Percentiles rank a stretch among this genome's conserved stretches.
These are phyloP conservation scores for Strobilomyces dryophilus DNA, from an alignment of 768 basidiomycete genomes.

Conservation along the genomic window DNA sequence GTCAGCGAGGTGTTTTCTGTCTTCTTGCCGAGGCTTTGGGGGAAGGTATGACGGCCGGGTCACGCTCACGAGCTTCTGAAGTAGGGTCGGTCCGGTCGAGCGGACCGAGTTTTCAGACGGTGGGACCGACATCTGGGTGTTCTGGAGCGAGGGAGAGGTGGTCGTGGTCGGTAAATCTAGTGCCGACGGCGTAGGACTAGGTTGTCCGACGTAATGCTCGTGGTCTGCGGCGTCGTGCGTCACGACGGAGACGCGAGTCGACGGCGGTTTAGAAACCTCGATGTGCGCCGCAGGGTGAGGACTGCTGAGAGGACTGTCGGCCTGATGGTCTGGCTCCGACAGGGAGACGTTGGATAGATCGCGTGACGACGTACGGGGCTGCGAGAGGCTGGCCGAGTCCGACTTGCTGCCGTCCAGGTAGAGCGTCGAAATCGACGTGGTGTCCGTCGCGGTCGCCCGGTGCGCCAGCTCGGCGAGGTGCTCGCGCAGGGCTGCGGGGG, in stretches of 20 bases:
- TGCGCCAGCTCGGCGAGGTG: conserved; percentile 53
- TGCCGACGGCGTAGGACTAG: conserved; percentile 7
- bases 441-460: conserved; percentile 30
- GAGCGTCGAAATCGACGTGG: conserved; percentile 55
- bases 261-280: conserved; percentile 36
- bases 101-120: conserved; percentile 33
- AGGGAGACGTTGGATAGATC: conserved; percentile 24
- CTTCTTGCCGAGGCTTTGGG: conserved; percentile 74
- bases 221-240: background rate
- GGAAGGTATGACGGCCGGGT: conserved; percentile 85
- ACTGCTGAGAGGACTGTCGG: background rate
- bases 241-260: conserved; percentile 26
- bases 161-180: conserved; percentile 25
- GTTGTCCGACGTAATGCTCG: background rate
- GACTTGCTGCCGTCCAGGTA: conserved; percentile 41
- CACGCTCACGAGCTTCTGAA: conserved; percentile 79
- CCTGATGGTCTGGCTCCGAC: conserved; percentile 11
- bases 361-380: conserved; percentile 16
- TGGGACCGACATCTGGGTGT: conserved; percentile 15
- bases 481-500: conserved; percentile 53
- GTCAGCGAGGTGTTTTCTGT: conserved; percentile 76
- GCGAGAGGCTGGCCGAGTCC: conserved; percentile 21
- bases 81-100: conserved; percentile 60
- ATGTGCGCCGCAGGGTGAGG: conserved; percentile 43
- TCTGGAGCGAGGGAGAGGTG: conserved; percentile 29